phyloP scores from a whole-genome alignment of 495 filamentous ascomycete species.

The Aeminium ludgeri region DNA sequence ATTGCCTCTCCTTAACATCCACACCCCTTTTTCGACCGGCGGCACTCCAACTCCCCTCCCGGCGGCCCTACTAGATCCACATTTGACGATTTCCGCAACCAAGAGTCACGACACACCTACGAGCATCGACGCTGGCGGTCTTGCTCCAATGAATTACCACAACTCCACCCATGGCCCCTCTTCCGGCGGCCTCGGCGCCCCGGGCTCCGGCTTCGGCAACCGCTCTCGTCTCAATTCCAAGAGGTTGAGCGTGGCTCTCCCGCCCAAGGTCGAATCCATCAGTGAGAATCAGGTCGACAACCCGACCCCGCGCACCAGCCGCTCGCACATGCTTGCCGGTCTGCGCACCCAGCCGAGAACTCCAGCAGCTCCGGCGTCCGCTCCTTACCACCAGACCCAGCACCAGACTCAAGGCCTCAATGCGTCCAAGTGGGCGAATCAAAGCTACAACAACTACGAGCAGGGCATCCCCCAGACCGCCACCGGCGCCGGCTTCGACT shows the following conservation, averaged over 20 bases:
- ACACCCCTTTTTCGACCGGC: neutral
- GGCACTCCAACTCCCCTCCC: no score
- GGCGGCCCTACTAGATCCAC: neutral
- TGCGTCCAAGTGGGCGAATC: slow-evolving; percentile 27
- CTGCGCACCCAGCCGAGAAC: slow-evolving; percentile 87
- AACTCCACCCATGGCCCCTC: slow-evolving; percentile 44
- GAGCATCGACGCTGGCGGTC: slow-evolving; percentile 97
- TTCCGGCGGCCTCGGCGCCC: slow-evolving; percentile 50
- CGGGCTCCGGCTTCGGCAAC: slow-evolving; percentile 64
- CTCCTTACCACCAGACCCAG: slow-evolving; percentile 38
- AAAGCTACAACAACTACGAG: slow-evolving; percentile 25
- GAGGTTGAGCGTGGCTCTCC: slow-evolving; percentile 49
- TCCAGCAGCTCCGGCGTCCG: slow-evolving; percentile 47
- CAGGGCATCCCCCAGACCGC: slow-evolving; percentile 45
- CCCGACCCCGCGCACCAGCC: slow-evolving; percentile 80
- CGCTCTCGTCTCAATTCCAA: slow-evolving; percentile 56
- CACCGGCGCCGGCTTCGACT: slow-evolving; percentile 37
- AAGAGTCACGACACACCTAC: slow-evolving; percentile 23
- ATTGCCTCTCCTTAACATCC: neutral
- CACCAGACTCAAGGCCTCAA: slow-evolving; percentile 31
- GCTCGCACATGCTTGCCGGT: slow-evolving; percentile 84
- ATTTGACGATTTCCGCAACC: neutral
- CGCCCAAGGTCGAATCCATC: slow-evolving; percentile 44
- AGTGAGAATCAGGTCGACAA: slow-evolving; percentile 45
- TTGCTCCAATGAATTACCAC: slow-evolving; percentile 98